Evolutionary conservation across 1,284 basidiomycete genomes (phyloP), one percentile per base, ranked within the genome.

Genomic region (Crepidotus sp.): DNA sequence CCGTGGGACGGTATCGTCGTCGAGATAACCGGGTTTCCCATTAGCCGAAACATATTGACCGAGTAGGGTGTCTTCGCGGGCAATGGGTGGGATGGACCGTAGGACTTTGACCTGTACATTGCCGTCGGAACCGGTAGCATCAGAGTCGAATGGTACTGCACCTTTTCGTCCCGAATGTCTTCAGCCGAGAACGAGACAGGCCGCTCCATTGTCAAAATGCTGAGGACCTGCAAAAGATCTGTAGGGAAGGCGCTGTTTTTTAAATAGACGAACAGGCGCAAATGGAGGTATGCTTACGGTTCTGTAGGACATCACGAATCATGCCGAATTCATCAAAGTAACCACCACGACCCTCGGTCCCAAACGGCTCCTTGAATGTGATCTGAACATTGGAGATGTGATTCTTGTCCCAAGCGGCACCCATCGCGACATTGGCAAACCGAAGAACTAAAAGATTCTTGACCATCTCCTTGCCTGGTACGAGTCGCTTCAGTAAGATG

Each of bases 281-380:
- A 37, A 36, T 18, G 40, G 19, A 27, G 36, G 11, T 38, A 30
- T 1, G 21, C 33, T 35, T 22, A 35, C 33, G 33, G 33, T 35
- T 35, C 21, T 35, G 93, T 59, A 93, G 73, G 50, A 97, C 76
- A 65, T 97, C 93, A 61, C 93, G 84, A 64, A 97, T 94, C 63
- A 97, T 95, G 51, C 93, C 93, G 67, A 96, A 97, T 67, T 96
- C 93, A 66, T 97, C 93, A 71, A 97, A 97, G 76, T 97, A 97
- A 19, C 94, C 93, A 29, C 93, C 93, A 56, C 93, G 87, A 30
- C 93, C 93, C 64, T 97, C 93, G 38, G 93, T 97, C 30, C 93
- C 93, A 61, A 97, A 95, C 8, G 92, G 88, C 68, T 97, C 94
- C 71, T 97, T 97, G 80, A 97, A 96, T 7, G 91, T 95, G 68